phyloP scores from a whole-genome alignment of 345 rosid species.

The Geranium brycei region DNA sequence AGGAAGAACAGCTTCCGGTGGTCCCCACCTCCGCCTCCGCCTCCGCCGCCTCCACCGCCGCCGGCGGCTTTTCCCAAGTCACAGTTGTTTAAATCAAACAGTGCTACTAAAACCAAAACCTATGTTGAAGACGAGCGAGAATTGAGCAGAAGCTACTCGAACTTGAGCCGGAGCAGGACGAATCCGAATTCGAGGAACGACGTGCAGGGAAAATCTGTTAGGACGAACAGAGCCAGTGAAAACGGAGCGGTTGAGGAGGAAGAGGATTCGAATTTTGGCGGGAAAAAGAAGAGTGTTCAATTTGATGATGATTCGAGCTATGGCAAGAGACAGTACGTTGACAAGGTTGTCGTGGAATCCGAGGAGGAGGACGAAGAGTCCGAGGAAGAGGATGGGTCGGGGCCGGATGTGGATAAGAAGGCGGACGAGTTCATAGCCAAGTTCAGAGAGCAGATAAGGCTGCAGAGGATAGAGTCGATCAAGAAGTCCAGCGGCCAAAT shows the following conservation, averaged over 20 bases:
- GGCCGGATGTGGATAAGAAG: slow-evolving; percentile 84
- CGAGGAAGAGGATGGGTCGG: slow-evolving; percentile 18
- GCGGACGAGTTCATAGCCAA: slow-evolving; percentile 97
- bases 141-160: slow-evolving; percentile 15
- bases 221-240: slow-evolving; percentile 22
- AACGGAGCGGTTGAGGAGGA: slow-evolving; percentile 3
- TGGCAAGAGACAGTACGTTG: slow-evolving; percentile 12
- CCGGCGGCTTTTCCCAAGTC: slow-evolving; percentile 28
- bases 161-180: slow-evolving; percentile 2
- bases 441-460: slow-evolving; percentile 96
- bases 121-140: slow-evolving; percentile 8
- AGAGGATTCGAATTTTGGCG: neutral
- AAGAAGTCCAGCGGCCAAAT: slow-evolving; percentile 47
- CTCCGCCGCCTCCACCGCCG: slow-evolving; percentile 31
- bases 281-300: slow-evolving; percentile 4
- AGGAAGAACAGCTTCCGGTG: slow-evolving; percentile 39
- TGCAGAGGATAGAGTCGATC: slow-evolving; percentile 82
- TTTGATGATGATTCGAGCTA: slow-evolving; percentile 17
- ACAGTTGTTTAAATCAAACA: slow-evolving; percentile 16
- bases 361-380: slow-evolving; percentile 17
- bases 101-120: slow-evolving; percentile 5
- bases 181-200: slow-evolving; percentile 9
- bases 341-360: slow-evolving; percentile 26
- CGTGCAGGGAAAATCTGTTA: slow-evolving; percentile 18
- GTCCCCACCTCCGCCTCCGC: slow-evolving; percentile 58